Conservation (phyloP, 345 rosid genomes). For the Citrus hindsii region DNA sequence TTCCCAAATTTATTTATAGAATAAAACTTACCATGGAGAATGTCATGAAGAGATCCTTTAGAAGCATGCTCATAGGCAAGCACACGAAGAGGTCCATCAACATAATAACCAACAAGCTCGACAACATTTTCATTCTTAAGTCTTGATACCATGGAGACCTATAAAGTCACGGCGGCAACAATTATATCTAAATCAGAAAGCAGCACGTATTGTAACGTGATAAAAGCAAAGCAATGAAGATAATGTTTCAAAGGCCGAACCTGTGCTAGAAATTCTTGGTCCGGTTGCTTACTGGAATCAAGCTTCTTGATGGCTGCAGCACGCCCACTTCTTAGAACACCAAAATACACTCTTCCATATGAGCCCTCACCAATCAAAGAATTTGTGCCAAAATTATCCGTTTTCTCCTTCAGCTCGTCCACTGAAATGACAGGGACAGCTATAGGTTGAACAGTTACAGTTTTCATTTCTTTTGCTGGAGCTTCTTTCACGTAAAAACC, state of each 20-base stretch:
- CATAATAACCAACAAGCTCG: slow-evolving; percentile 75
- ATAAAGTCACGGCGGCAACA: slow-evolving; percentile 10
- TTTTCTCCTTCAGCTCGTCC: slow-evolving; percentile 63
- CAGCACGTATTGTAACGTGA: neutral
- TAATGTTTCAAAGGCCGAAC: slow-evolving; percentile 33
- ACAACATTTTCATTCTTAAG: slow-evolving; percentile 80
- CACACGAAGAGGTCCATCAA: slow-evolving; percentile 77
- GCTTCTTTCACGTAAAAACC: slow-evolving; percentile 38
- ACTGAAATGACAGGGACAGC: slow-evolving; percentile 56
- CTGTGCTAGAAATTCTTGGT: slow-evolving; percentile 85
- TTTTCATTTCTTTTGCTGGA: slow-evolving; percentile 11
- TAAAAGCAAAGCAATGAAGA: neutral
- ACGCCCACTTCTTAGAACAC: slow-evolving; percentile 56
- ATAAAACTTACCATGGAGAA: slow-evolving; percentile 65
- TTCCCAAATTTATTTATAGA: neutral
- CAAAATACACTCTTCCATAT: slow-evolving; percentile 83
- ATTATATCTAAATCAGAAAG: neutral
- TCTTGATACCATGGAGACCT: slow-evolving; percentile 95
- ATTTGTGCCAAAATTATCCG: slow-evolving; percentile 61
- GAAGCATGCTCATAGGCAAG: slow-evolving; percentile 88
- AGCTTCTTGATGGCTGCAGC: slow-evolving; percentile 83
- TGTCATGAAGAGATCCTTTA: slow-evolving; percentile 91
- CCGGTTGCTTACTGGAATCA: slow-evolving; percentile 91
- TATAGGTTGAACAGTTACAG: slow-evolving; percentile 20
- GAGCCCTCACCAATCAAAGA: slow-evolving; percentile 89